Evolutionary conservation across 345 rosid species (phyloP).

Genomic region (Eucalyptus sp.): DNA sequence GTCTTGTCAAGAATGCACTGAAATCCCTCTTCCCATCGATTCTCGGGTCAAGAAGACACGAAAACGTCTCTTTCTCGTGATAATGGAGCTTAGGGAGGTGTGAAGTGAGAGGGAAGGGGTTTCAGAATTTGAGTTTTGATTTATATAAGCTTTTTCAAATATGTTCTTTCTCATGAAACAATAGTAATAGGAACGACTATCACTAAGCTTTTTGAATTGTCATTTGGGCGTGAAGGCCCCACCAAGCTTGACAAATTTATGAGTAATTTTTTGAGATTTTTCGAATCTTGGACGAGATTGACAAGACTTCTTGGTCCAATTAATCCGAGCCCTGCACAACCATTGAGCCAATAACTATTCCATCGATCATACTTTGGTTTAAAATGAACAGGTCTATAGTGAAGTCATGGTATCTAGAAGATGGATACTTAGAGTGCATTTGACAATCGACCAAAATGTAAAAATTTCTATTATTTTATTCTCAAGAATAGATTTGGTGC

Average conservation of each 20-base stretch:
- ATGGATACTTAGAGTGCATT: accelerated
- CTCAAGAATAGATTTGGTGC: accelerated
- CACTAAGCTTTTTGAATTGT: background rate
- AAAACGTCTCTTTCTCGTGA: background rate
- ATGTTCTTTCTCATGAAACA: background rate
- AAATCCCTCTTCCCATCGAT: background rate
- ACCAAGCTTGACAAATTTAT: background rate
- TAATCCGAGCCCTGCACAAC: accelerated
- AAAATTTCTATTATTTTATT: no score
- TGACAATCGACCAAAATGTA: accelerated
- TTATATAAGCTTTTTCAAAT: background rate
- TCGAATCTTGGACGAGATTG: background rate
- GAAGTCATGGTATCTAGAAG: background rate
- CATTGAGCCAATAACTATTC: background rate
- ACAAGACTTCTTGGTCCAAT: background rate
- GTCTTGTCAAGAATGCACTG: background rate
- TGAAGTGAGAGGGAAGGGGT: background rate
- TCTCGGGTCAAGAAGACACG: background rate
- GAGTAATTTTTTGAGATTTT: accelerated
- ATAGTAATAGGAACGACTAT: background rate
- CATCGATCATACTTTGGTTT: background rate
- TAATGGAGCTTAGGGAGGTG: background rate
- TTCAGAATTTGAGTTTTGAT: background rate
- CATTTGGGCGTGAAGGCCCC: accelerated
- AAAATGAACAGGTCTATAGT: background rate